Conservation (phyloP, 129 eudicot genomes). For the Flaveria ramosissima region DNA sequence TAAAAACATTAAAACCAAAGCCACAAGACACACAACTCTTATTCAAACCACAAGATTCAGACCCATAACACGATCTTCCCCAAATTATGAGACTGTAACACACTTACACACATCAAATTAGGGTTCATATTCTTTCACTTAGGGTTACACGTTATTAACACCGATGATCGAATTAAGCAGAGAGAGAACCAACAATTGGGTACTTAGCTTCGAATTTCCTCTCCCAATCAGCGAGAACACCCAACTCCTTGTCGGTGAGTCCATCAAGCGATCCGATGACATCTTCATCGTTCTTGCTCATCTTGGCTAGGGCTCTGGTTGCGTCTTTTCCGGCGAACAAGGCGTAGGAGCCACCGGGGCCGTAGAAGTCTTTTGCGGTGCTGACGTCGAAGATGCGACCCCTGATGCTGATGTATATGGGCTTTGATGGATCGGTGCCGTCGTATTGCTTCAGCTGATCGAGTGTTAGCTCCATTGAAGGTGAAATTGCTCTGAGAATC, state of each 20-base stretch:
- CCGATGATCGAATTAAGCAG: conserved; percentile 15
- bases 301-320: conserved; percentile 88
- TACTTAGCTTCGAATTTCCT: conserved; percentile 84
- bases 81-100: not conserved
- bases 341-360: conserved; percentile 88
- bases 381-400: conserved; percentile 77
- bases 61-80: not conserved
- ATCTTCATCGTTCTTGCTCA: conserved; percentile 89
- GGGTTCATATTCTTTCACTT: not conserved
- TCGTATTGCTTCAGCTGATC: conserved; percentile 62
- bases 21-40: not conserved
- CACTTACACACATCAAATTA: not conserved
- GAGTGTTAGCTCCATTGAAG: conserved; percentile 37
- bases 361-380: conserved; percentile 73
- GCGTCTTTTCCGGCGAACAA: conserved; percentile 96
- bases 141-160: not conserved
- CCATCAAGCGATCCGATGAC: conserved; percentile 66
- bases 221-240: conserved; percentile 79
- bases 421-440: conserved; percentile 79
- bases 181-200: conserved; percentile 70
- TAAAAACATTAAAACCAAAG: not conserved
- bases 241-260: conserved; percentile 77
- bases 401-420: conserved; percentile 71
- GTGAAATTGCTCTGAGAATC: not conserved
- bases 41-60: conserved; percentile 2